These are phyloP conservation scores for Alternaria sp. DNA, from an alignment of 2,329 filamentous ascomycete species.

Conservation along the genomic window DNA sequence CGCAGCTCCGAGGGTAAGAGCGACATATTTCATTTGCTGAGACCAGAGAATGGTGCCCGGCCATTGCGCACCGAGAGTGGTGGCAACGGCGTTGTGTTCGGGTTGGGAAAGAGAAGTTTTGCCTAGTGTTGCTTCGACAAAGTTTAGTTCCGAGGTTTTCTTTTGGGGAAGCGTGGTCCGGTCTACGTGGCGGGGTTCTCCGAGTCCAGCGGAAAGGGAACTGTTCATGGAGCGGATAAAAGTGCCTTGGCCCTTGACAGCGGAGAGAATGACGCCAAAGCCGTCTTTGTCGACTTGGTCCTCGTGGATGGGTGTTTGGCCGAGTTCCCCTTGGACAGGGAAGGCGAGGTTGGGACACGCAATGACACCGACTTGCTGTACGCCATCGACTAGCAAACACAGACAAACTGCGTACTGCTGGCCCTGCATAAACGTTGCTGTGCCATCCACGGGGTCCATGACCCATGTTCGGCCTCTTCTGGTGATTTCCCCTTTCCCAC, in stretches of 20 bases:
- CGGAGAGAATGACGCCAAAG: constrained; percentile 54
- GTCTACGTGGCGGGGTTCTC: constrained; percentile 42
- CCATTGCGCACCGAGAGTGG: constrained; percentile 51
- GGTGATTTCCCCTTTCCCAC: constrained; percentile 60
- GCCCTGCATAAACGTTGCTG: constrained; percentile 65
- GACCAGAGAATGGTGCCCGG: constrained; percentile 60
- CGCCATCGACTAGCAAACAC: constrained; percentile 63
- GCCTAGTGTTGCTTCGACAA: constrained; percentile 55
- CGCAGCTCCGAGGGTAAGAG: constrained; percentile 58
- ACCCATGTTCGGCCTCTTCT: constrained; percentile 61
- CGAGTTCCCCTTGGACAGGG: constrained; percentile 30
- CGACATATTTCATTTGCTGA: constrained; percentile 62
- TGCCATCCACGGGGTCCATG: constrained; percentile 70
- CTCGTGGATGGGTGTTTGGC: constrained; percentile 35
- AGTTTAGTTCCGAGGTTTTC: constrained; percentile 46
- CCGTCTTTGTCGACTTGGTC: constrained; percentile 54
- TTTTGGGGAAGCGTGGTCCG: constrained; percentile 23
- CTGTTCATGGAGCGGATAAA: constrained; percentile 49
- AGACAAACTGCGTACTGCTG: constrained; percentile 70
- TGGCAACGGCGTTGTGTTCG: constrained; percentile 48
- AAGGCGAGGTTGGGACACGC: constrained; percentile 67
- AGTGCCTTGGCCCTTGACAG: constrained; percentile 56
- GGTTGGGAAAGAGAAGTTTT: constrained; percentile 47
- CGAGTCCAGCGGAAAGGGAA: constrained; percentile 29
- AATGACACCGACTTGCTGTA: constrained; percentile 64